Percentiles rank a stretch among this genome's conserved stretches.
Conservation (phyloP, 331 rosid genomes). For the Quercus phellos region DNA sequence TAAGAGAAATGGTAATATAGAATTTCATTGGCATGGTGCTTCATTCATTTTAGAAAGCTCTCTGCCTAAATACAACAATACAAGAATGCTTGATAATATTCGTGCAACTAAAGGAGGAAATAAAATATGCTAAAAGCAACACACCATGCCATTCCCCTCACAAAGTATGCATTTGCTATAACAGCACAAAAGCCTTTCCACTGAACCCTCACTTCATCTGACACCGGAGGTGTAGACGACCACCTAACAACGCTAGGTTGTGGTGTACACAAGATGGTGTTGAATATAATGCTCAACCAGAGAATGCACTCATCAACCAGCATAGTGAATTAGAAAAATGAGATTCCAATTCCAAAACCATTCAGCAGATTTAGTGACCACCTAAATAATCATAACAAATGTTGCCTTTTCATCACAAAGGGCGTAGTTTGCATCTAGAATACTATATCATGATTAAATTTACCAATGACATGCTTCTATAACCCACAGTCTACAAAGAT, state of each 20-base stretch:
- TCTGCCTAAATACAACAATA: not conserved
- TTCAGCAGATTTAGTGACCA: not conserved
- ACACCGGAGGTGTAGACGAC: constrained; percentile 72
- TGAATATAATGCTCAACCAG: constrained; percentile 89
- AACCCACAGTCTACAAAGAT: not conserved
- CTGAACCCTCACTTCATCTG: constrained; percentile 70
- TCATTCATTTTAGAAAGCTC: not conserved
- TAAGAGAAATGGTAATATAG: not conserved
- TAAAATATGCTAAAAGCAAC: constrained; percentile 12
- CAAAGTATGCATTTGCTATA: constrained; percentile 84
- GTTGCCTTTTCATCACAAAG: not conserved
- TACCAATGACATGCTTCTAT: not conserved
- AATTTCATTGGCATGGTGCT: not conserved
- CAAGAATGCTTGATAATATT: not conserved
- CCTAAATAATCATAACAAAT: not conserved
- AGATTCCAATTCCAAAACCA: not conserved
- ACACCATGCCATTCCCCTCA: constrained; percentile 98
- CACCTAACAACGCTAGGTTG: constrained; percentile 21
- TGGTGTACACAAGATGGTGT: constrained; percentile 79
- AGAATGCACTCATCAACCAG: constrained; percentile 92
- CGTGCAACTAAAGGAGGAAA: not conserved
- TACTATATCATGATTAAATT: not conserved
- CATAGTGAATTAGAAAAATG: constrained; percentile 9
- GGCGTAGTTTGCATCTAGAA: not conserved
- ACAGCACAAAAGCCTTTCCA: constrained; percentile 98